Evolutionary conservation across 345 rosid species (phyloP).

Genomic region (Kandelia obovata): DNA sequence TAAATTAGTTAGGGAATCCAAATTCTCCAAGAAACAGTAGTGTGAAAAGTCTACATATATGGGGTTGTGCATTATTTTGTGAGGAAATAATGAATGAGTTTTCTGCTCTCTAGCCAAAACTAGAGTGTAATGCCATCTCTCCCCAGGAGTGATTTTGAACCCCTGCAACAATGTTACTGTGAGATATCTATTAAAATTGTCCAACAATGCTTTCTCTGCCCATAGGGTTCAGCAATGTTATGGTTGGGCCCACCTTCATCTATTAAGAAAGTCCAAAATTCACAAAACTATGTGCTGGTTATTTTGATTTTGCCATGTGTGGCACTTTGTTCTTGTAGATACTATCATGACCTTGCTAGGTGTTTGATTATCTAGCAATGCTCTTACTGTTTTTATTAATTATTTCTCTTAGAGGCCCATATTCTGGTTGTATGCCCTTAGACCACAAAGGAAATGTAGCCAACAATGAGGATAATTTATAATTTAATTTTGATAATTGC

Average conservation of each 20-base stretch:
- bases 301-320: neutral
- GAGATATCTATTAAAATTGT: too few relatives aligned
- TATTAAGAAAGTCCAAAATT: neutral
- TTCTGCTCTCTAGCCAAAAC: too few relatives aligned
- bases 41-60: too few relatives aligned
- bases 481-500: neutral
- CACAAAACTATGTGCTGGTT: neutral
- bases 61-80: too few relatives aligned
- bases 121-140: too few relatives aligned
- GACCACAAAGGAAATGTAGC: neutral
- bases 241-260: neutral
- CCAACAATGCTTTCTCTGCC: too few relatives aligned
- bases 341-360: neutral
- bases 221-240: neutral
- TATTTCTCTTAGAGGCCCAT: too few relatives aligned
- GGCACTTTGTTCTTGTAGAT: neutral
- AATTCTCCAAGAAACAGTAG: too few relatives aligned
- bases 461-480: neutral
- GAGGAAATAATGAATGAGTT: too few relatives aligned
- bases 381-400: neutral
- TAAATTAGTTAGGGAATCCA: too few relatives aligned
- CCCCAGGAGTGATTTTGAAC: too few relatives aligned
- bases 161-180: too few relatives aligned
- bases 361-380: neutral
- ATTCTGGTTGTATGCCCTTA: neutral